Percentiles rank a stretch among this genome's conserved stretches.
Evolutionary conservation across 352 stramenopile species (phyloP).

Genomic region (Pythium scleroteichum): DNA sequence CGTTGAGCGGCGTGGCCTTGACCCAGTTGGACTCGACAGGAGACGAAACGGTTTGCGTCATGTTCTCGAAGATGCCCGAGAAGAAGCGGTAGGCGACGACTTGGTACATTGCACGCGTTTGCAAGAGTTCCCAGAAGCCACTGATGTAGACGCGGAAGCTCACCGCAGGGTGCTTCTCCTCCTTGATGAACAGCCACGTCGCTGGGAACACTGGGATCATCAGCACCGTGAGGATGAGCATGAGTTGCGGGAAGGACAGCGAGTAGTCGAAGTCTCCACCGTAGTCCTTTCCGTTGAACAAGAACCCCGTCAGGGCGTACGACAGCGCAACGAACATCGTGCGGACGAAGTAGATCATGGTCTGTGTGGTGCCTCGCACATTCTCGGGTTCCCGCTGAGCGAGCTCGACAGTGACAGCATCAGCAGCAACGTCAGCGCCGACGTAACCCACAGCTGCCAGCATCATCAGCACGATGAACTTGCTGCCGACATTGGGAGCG

Average conservation of each 20-base stretch:
- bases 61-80: constrained; percentile 15
- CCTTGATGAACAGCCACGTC: constrained; percentile 26
- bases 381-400: constrained; percentile 29
- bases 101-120: constrained; percentile 29
- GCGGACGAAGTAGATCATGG: constrained; percentile 24
- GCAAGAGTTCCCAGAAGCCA: constrained; percentile 23
- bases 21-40: constrained; percentile 19
- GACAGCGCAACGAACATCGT: constrained; percentile 18
- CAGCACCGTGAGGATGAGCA: constrained; percentile 18
- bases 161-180: constrained; percentile 5
- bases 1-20: constrained; percentile 20
- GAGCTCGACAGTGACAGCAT: constrained; percentile 27
- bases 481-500: constrained; percentile 4
- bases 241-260: constrained; percentile 22
- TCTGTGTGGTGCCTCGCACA: constrained; percentile 28
- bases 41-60: constrained; percentile 3
- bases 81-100: constrained; percentile 17
- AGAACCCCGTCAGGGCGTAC: constrained; percentile 16
- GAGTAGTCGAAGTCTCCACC: constrained; percentile 15
- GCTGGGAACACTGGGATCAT: constrained; percentile 20
- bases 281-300: constrained; percentile 27
- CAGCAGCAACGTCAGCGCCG: constrained; percentile 21
- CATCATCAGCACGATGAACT: constrained; percentile 21
- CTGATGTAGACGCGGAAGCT: constrained; percentile 24
- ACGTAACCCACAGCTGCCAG: constrained; percentile 29